These are phyloP conservation scores for Beauveria rudraprayagi DNA, from an alignment of 2,329 filamentous ascomycete species.

Conservation along the genomic window DNA sequence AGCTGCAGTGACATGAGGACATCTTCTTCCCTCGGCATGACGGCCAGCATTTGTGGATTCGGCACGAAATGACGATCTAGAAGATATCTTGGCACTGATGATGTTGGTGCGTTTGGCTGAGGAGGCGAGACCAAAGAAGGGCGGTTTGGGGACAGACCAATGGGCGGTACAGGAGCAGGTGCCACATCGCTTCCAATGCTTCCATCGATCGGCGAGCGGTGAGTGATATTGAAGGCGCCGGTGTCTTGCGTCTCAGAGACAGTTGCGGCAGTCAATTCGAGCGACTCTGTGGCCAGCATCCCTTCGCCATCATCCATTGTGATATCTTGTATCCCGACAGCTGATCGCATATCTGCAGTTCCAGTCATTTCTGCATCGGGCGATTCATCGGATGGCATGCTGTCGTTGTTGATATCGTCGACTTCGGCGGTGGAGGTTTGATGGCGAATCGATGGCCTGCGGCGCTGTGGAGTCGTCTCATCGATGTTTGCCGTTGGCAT, in stretches of 20 bases:
- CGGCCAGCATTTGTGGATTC: conserved; percentile 67
- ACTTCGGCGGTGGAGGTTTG: conserved; percentile 84
- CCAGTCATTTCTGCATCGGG: conserved; percentile 72
- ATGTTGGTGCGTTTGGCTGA: conserved; percentile 62
- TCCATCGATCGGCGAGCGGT: conserved; percentile 74
- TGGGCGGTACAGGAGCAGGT: conserved; percentile 55
- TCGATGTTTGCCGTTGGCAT: conserved; percentile 45
- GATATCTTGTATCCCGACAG: conserved; percentile 79
- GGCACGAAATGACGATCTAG: conserved; percentile 65
- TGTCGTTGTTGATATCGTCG: conserved; percentile 80
- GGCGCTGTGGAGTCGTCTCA: conserved; percentile 47
- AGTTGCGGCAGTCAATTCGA: conserved; percentile 68
- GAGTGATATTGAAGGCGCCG: conserved; percentile 90
- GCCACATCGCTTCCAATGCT: conserved; percentile 70
- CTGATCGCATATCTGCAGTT: conserved; percentile 68
- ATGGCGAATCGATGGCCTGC: conserved; percentile 80
- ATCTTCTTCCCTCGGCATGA: conserved; percentile 94
- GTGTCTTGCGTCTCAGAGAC: conserved; percentile 80
- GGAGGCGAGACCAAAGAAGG: conserved; percentile 63
- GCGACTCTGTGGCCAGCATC: conserved; percentile 66
- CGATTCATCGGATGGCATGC: conserved; percentile 69
- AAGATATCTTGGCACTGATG: conserved; percentile 70
- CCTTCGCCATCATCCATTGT: conserved; percentile 71
- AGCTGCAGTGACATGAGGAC: conserved; percentile 97
- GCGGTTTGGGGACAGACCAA: conserved; percentile 67